Evolutionary conservation across 2,329 filamentous ascomycete genomes (phyloP).

Genomic region (Allantophomopsis lycopodina): DNA sequence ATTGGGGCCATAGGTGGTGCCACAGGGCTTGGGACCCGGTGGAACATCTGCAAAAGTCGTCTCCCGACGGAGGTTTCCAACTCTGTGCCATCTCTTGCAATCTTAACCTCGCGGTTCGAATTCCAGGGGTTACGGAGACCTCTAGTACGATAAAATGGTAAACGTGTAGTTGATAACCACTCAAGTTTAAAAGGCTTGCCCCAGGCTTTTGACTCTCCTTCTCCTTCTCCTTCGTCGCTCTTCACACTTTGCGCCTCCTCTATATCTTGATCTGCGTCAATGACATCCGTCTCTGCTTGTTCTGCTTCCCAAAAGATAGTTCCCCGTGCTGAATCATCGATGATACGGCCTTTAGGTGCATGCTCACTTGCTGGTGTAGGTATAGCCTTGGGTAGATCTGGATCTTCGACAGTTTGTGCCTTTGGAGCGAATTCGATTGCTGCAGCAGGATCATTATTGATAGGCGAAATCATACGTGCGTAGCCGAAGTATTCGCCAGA

Average conservation of each 20-base stretch:
- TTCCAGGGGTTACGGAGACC: slow-evolving; percentile 91
- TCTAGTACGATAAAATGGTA: slow-evolving; percentile 81
- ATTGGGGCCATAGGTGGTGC: slow-evolving; percentile 7
- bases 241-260: slow-evolving; percentile 22
- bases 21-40: slow-evolving; percentile 26
- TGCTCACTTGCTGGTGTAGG: slow-evolving; percentile 65
- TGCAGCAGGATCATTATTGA: slow-evolving; percentile 61
- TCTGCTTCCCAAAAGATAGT: slow-evolving; percentile 96
- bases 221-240: slow-evolving; percentile 23
- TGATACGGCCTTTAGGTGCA: slow-evolving; percentile 72
- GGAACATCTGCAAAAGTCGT: slow-evolving; percentile 68
- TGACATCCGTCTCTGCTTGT: slow-evolving; percentile 32
- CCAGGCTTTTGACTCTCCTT: slow-evolving; percentile 49
- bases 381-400: slow-evolving; percentile 67
- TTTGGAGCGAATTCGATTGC: slow-evolving; percentile 58
- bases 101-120: slow-evolving; percentile 88
- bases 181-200: slow-evolving; percentile 85
- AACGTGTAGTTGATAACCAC: slow-evolving; percentile 71
- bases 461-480: slow-evolving; percentile 76
- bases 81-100: slow-evolving; percentile 88
- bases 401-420: slow-evolving; percentile 39
- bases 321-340: slow-evolving; percentile 84
- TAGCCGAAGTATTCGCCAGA: slow-evolving; percentile 96
- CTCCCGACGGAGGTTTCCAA: slow-evolving; percentile 72
- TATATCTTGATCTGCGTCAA: slow-evolving; percentile 28